phyloP scores from a whole-genome alignment of 352 stramenopile genomes.

The Phytophthora pisi region DNA sequence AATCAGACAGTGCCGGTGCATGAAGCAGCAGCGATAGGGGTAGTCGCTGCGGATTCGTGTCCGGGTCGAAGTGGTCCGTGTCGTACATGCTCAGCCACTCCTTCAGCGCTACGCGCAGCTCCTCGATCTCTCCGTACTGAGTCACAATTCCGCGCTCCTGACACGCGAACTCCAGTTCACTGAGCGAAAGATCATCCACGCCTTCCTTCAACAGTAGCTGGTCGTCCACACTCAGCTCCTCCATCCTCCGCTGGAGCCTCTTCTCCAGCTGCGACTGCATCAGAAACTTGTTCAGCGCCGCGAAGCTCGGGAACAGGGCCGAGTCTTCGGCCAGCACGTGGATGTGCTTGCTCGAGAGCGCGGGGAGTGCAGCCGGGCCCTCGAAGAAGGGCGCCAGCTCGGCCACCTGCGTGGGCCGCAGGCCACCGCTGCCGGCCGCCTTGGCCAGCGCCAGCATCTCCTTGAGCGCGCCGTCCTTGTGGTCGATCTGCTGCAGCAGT shows the following conservation, averaged over 20 bases:
- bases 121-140: conserved; percentile 71
- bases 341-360: conserved; percentile 58
- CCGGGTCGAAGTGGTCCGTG: conserved; percentile 42
- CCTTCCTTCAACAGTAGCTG: conserved; percentile 70
- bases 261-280: conserved; percentile 46
- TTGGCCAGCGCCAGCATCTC: conserved; percentile 49
- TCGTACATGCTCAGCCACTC: conserved; percentile 87
- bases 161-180: conserved; percentile 87
- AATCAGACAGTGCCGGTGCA: conserved; percentile 65
- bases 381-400: conserved; percentile 77
- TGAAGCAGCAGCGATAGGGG: conserved; percentile 76
- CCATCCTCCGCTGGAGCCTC: conserved; percentile 56
- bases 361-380: conserved; percentile 48
- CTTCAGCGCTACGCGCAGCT: conserved; percentile 48
- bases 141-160: conserved; percentile 75
- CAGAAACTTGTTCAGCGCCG: conserved; percentile 54
- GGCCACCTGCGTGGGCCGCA: conserved; percentile 59
- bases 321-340: conserved; percentile 57
- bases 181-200: conserved; percentile 73
- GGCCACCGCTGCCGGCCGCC: conserved; percentile 14
- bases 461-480: conserved; percentile 55
- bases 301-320: conserved; percentile 65
- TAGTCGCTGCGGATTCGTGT: conserved; percentile 34
- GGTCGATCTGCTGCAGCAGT: conserved; percentile 67
- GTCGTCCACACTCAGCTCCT: conserved; percentile 78